Base-by-base conservation (phyloP, 2,329 filamentous ascomycete genomes). In the Diaporthe batatas region DNA sequence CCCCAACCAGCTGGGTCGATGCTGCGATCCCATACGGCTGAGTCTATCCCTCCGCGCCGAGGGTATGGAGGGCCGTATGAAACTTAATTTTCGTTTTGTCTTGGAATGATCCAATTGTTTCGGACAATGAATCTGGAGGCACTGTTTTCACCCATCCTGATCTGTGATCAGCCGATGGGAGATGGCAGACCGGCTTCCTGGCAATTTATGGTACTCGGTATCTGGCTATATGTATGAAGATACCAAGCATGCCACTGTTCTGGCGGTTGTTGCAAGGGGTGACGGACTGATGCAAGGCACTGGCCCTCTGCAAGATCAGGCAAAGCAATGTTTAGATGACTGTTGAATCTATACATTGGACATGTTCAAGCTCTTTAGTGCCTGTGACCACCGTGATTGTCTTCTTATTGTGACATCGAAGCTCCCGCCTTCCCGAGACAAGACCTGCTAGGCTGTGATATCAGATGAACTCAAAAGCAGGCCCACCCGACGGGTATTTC, bases 291-390 rank as follows among this genome's bases (percentile, higher is more conserved):
- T 70, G 55, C 62, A 32, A 74, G 70, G 72, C 55, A 44, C 10
- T 64, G 62, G 70, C 72, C 72, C 70, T 74, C 47, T 53, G 70
- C 73, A 77, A 75, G 72, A 76, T 79, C 75, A 74, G 77, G 72
- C 73, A 76, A 78, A 77, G 77, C 70, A 75, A 76, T 79, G 81
- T 78, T 81, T 87, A 87, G 86, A 87, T 72, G 85, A 84, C 86
- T 78, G 77, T 86, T 86, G 86, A 88, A 87, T 86, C 85, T 86
- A 86, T 83, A 80, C 82, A 81, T 80, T 77, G 77, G 76, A 76
- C 75, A 73, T 51, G 57, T 67, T 64, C 39, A 55, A 65, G 44
- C 29, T 39, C 32, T 29, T 69, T 16, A 11, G 34, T 55, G 14
- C 49, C 51, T 21, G 47, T 29, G 34, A 54, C 59, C 29, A 4